Base-by-base conservation (phyloP, 441 rosid genomes). In the Erodium trifolium region DNA sequence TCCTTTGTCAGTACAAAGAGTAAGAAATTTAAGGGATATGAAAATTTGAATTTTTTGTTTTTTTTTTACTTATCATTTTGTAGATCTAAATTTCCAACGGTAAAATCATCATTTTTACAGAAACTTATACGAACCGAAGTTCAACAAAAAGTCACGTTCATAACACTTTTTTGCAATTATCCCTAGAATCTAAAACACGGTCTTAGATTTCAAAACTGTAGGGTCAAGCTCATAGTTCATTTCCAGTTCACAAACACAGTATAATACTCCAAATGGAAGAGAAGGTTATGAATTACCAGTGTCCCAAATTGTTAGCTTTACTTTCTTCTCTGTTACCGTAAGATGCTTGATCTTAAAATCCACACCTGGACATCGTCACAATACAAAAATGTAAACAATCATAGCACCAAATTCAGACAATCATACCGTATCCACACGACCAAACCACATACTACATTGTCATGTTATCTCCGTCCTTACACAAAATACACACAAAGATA, bases 241-340 rank as follows among this genome's bases (percentile, higher is more conserved):
- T 23, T 23, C 27, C 27, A 23, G 27, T 23, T 23, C 27, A 14
- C 19, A 53, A 16, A 14, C 60, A 53, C 19, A 55, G 27, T 4
- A 34, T 4, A 55, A 17, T 55, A 55, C 3, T 17, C 23, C 62
- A 16, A 16, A 16, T 5, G 23, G 23, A 55, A 55, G 27, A 55
- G 2, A 55, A 55, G 27, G 23, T 55, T 9, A 16, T 17, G 63
- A 4, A 8, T 55, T 79, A 91, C 97, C 98, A 63, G 98, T 93
- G 77, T 93, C 98, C 98, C 98, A 93, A 78, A 93, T 91, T 60
- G 97, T 93, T 69, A 93, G 89, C 84, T 93, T 93, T 67, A 93
- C 75, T 76, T 85, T 79, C 83, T 88, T 93, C 73, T 88, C 97
- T 63, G 82, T 86, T 0, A 93, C 92, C 63, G 81, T 84, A 63